These are phyloP conservation scores for Puya raimondii DNA, from an alignment of 176 grass and related monocot genomes.

Conservation along the genomic window DNA sequence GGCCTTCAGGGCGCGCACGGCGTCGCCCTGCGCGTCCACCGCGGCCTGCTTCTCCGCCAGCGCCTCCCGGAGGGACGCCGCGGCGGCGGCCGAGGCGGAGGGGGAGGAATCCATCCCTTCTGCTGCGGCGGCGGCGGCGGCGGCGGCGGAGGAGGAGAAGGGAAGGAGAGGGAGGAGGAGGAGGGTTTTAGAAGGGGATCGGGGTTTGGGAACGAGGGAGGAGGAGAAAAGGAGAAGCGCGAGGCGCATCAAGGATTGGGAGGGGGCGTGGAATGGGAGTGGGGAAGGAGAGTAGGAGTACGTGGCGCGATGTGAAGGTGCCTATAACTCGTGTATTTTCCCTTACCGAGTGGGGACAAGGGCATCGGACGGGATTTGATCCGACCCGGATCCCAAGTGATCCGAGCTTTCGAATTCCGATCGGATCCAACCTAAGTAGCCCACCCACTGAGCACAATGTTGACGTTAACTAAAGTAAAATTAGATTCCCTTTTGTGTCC, in stretches of 20 bases:
- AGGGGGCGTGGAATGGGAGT: too few relatives aligned
- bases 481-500: too few relatives aligned
- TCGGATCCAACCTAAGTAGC: too few relatives aligned
- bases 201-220: constrained; percentile 14
- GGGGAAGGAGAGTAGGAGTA: neutral
- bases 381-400: too few relatives aligned
- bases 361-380: too few relatives aligned
- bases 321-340: neutral
- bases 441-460: too few relatives aligned
- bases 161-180: constrained; percentile 4
- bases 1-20: constrained; percentile 1
- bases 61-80: neutral
- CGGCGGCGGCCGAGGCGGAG: neutral
- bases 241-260: constrained; percentile 2
- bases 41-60: neutral
- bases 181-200: constrained; percentile 29
- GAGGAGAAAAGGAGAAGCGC: constrained; percentile 22
- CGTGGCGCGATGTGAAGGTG: neutral
- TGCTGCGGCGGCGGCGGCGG: neutral
- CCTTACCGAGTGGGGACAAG: too few relatives aligned
- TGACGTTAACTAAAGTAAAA: too few relatives aligned
- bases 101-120: neutral
- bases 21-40: constrained; percentile 2
- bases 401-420: too few relatives aligned
- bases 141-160: constrained; percentile 17